Base-by-base conservation (phyloP, 2,329 filamentous ascomycete genomes). In the Graphilbum ipis-grandicollis region DNA sequence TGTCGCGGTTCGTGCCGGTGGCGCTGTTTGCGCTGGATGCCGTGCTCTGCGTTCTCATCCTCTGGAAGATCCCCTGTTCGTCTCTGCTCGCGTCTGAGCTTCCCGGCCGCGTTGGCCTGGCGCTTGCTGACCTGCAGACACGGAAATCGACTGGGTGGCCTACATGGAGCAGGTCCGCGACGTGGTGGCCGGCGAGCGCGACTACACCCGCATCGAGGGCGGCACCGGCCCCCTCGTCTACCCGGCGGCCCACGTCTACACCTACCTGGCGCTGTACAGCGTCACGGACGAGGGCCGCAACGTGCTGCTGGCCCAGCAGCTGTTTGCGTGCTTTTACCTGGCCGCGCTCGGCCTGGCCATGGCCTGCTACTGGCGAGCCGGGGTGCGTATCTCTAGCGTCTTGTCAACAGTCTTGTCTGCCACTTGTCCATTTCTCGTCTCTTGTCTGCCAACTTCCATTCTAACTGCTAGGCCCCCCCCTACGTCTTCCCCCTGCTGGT, bases 121-220 rank as follows among this genome's bases (percentile, higher is more conserved):
- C 21, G 21, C 21, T 5, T 25, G 9, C 31, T 37, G n/a, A 26
- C 28, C 7, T 14, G 9, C 18, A 68, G 90, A 98, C 54, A 98
- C 90, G 31, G 90, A 98, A 57, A 98, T 98, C 51, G 90, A 98
- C 59, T 98, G 88, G 88, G 70, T 68, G 41, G 84, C 90, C 1
- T 98, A 98, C 57, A 96, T 98, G 86, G 71, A 94, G 54, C 90
- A 98, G 51, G 67, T 96, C 32, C 59, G 69, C 30, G 75, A 86
- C 47, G 90, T 79, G 50, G 60, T 86, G 33, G 66, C 71, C 15
- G 90, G 90, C 50, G 86, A 96, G 62, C 75, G 81, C 52, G 79
- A 94, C 56, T 98, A 98, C 56, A 73, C 72, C 42, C 68, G 75
- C 40, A 86, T 98, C 52, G 70, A 78, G 51, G 90, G 90, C 47